Conservation (phyloP, 140 eudicot species). For the Cichorium intybus region DNA sequence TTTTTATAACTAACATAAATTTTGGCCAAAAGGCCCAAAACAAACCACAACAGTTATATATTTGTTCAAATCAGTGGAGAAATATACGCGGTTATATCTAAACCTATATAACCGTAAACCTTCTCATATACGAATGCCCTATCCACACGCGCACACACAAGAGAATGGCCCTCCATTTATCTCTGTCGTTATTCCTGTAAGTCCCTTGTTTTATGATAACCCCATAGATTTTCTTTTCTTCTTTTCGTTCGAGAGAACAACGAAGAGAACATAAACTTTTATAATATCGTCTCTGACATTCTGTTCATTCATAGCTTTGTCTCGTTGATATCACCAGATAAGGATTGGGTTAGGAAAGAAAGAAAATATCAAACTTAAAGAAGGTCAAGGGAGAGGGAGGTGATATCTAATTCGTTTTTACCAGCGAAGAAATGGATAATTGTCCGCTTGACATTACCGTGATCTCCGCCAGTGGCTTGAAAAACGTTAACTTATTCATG, state of each 20-base stretch:
- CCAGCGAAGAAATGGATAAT: conserved; percentile 26
- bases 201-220: too few relatives aligned
- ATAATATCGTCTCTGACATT: not conserved
- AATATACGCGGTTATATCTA: too few relatives aligned
- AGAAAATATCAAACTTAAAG: not conserved
- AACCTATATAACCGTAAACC: too few relatives aligned
- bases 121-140: too few relatives aligned
- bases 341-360: not conserved
- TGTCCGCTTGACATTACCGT: conserved; percentile 37
- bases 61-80: too few relatives aligned
- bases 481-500: conserved; percentile 33
- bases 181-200: not conserved
- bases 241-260: not conserved
- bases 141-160: too few relatives aligned
- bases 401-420: not conserved
- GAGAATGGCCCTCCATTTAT: not conserved
- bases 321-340: not conserved
- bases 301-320: not conserved
- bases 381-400: not conserved
- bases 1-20: too few relatives aligned
- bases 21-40: too few relatives aligned
- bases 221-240: too few relatives aligned
- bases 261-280: not conserved
- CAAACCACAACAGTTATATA: too few relatives aligned
- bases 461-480: conserved; percentile 39